phyloP scores from a whole-genome alignment of 148 eudicot species.

The Spergularia bocconei region DNA sequence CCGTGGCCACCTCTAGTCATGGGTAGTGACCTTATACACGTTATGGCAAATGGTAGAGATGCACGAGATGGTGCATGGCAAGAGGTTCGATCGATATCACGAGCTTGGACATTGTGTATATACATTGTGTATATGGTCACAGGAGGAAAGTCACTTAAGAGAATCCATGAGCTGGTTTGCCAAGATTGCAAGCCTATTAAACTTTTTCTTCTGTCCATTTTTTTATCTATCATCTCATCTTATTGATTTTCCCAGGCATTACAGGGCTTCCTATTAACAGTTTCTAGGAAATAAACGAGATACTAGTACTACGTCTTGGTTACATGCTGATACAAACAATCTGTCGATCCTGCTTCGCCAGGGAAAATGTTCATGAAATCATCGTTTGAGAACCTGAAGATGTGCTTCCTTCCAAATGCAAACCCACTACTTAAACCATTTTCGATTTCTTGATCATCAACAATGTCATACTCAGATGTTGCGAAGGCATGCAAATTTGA shows the following conservation, averaged over 20 bases:
- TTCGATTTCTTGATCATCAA: not conserved
- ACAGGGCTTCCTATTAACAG: not conserved
- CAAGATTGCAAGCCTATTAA: slow-evolving; percentile 16
- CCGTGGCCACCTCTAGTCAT: too few relatives aligned
- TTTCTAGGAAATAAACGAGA: not conserved
- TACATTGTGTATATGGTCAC: slow-evolving; percentile 31
- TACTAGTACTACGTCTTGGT: not conserved
- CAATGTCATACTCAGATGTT: not conserved
- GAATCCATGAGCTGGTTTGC: slow-evolving; percentile 7
- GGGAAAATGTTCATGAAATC: not conserved
- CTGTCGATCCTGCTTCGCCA: not conserved
- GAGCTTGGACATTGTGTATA: slow-evolving; percentile 29
- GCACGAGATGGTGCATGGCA: slow-evolving; percentile 44
- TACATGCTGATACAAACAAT: not conserved
- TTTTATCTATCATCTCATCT: too few relatives aligned
- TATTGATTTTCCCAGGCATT: too few relatives aligned
- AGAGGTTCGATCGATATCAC: slow-evolving; percentile 40
- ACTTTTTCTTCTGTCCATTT: not conserved
- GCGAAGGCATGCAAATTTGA: not conserved
- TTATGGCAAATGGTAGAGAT: slow-evolving; percentile 49
- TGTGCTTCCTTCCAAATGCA: not conserved
- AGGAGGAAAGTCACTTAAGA: slow-evolving; percentile 25
- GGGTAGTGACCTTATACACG: slow-evolving; percentile 41
- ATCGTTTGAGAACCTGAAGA: not conserved
- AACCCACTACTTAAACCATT: not conserved